A percentile compares a stretch with the other conserved stretches of the same genome.
Conservation (phyloP, 768 basidiomycete species). For the Naganishia kalamii region DNA sequence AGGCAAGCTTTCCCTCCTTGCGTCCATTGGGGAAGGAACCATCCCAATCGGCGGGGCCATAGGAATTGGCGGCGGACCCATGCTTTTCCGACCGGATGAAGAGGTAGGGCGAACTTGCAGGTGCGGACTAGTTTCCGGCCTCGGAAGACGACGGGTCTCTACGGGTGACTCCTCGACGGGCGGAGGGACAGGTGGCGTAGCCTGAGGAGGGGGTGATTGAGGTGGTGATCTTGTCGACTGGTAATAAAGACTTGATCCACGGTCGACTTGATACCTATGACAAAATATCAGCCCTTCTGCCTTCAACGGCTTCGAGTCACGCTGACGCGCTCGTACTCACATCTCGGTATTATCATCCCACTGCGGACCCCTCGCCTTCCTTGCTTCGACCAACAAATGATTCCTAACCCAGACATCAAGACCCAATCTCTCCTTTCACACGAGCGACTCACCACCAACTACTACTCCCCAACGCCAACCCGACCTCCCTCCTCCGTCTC, state of each 20-base stretch:
- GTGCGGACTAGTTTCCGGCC: background rate
- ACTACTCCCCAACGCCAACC: slow-evolving; percentile 17
- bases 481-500: slow-evolving; percentile 19
- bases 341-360: slow-evolving; percentile 44
- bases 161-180: background rate
- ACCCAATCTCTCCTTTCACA: background rate
- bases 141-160: background rate
- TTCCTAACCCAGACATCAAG: slow-evolving; percentile 33
- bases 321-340: too few relatives aligned
- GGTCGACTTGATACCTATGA: slow-evolving; percentile 24
- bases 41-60: background rate
- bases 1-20: too few relatives aligned
- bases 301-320: too few relatives aligned
- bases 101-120: background rate
- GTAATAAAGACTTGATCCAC: slow-evolving; percentile 23
- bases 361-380: slow-evolving; percentile 42
- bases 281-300: background rate
- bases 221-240: slow-evolving; percentile 21
- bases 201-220: background rate
- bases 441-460: slow-evolving; percentile 23
- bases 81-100: slow-evolving; percentile 3
- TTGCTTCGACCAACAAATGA: slow-evolving; percentile 40
- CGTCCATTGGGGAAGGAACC: background rate
- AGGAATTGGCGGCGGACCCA: slow-evolving; percentile 11
- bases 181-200: background rate